Evolutionary conservation across 495 filamentous ascomycete species (phyloP).

Genomic region (Amphirosellinia nigrospora): DNA sequence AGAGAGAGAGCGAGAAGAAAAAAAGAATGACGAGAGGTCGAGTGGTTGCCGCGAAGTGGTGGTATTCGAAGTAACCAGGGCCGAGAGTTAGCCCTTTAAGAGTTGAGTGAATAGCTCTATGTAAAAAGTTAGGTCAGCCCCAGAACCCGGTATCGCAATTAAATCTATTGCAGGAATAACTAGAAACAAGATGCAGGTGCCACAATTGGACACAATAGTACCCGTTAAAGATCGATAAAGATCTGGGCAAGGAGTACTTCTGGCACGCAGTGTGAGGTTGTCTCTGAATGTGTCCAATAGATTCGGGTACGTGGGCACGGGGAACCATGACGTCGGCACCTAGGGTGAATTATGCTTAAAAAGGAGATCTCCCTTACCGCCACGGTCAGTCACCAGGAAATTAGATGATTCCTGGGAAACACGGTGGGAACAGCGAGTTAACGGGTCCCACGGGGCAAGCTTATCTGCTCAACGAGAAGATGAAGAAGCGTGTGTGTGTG

Average conservation of each 20-base stretch:
- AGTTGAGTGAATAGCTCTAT: slow-evolving; percentile 40
- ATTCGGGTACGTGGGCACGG: slow-evolving; percentile 22
- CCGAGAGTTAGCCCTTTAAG: slow-evolving; percentile 48
- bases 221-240: slow-evolving; percentile 37
- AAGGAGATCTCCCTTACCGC: slow-evolving; percentile 67
- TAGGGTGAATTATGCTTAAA: slow-evolving; percentile 26
- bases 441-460: slow-evolving; percentile 70
- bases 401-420: slow-evolving; percentile 54
- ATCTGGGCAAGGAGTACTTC: slow-evolving; percentile 35
- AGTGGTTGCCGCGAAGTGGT: slow-evolving; percentile 47
- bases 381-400: slow-evolving; percentile 63
- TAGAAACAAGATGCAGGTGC: slow-evolving; percentile 37
- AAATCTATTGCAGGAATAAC: slow-evolving; percentile 34
- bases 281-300: slow-evolving; percentile 39
- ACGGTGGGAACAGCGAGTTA: slow-evolving; percentile 71
- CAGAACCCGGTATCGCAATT: slow-evolving; percentile 35
- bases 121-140: slow-evolving; percentile 39
- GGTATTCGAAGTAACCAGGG: slow-evolving; percentile 42
- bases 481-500: slow-evolving; percentile 52
- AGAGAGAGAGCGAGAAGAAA: too few species aligned
- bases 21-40: slow-evolving; percentile 55
- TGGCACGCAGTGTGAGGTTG: slow-evolving; percentile 38
- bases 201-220: slow-evolving; percentile 38
- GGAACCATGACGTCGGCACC: slow-evolving; percentile 18
- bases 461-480: slow-evolving; percentile 47